A percentile compares a stretch with the other conserved stretches of the same genome.
Evolutionary conservation across 495 filamentous ascomycete genomes (phyloP).

Genomic region (Aspergillus heteromorphus): DNA sequence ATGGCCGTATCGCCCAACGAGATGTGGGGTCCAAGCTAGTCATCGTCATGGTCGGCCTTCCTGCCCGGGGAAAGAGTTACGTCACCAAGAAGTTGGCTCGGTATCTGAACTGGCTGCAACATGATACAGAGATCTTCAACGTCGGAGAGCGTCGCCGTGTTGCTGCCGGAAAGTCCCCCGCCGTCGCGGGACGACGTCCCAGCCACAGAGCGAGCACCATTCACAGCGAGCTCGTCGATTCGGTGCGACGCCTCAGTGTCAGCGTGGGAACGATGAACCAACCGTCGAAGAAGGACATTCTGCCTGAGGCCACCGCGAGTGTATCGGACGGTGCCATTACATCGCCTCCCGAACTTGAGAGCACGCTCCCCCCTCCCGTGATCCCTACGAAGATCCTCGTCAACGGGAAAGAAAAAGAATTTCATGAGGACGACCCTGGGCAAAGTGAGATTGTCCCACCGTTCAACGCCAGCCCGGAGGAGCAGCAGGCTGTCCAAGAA

Average conservation of each 20-base stretch:
- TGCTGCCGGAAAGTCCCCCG: conserved; percentile 56
- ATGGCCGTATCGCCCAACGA: conserved; percentile 83
- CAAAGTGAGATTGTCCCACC: conserved; percentile 28
- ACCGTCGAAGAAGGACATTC: conserved; percentile 14
- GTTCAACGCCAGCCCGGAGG: conserved; percentile 18
- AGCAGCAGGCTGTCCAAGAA: conserved; percentile 26
- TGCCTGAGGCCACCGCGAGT: conserved; percentile 11
- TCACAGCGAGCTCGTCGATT: conserved; percentile 40
- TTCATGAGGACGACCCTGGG: no score
- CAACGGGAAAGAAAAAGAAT: conserved; percentile 40
- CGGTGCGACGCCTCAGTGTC: conserved; percentile 39
- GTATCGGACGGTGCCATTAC: conserved; percentile 4
- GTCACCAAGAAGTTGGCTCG: conserved; percentile 96
- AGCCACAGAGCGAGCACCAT: conserved; percentile 26
- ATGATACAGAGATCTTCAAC: conserved; percentile 93
- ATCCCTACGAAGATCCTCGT: conserved; percentile 45
- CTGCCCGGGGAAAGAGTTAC: conserved; percentile 93
- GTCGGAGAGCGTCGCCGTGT: conserved; percentile 86
- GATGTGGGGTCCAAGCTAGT: conserved; percentile 95
- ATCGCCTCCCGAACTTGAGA: conserved; percentile 19
- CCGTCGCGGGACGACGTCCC: conserved; percentile 23
- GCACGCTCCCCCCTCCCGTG: conserved; percentile 31
- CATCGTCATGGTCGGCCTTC: conserved; percentile 96
- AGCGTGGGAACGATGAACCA: conserved; percentile 31
- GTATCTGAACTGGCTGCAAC: conserved; percentile 95